Conservation (phyloP, 371 early-diverging fungal genomes). For the Rhizopus sp. region DNA sequence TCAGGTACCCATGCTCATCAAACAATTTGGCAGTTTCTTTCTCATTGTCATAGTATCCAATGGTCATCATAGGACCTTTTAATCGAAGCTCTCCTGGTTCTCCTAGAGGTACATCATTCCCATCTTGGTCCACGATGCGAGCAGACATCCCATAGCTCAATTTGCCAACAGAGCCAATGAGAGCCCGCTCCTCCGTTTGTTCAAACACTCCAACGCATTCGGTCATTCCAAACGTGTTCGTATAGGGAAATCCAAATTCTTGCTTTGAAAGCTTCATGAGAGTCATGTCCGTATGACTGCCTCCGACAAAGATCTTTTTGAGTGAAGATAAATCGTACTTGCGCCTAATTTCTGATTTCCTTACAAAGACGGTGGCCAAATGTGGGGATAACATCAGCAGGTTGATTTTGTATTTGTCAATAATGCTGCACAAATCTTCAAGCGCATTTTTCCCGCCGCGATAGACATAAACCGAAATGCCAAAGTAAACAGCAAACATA, state of each 20-base stretch:
- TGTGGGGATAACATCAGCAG: conserved; percentile 68
- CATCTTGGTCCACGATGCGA: conserved; percentile 3
- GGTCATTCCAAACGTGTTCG: conserved; percentile 68
- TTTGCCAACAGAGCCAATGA: background rate
- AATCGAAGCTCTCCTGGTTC: conserved; percentile 74
- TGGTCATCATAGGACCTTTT: conserved; percentile 85
- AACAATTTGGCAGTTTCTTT: conserved; percentile 74
- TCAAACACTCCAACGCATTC: conserved; percentile 42
- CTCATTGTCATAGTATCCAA: conserved; percentile 69
- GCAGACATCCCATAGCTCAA: background rate
- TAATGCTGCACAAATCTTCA: conserved; percentile 36
- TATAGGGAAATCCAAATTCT: conserved; percentile 45
- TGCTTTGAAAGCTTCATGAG: conserved; percentile 38
- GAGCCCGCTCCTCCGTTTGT: background rate
- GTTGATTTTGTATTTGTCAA: conserved; percentile 63
- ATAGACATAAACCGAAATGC: conserved; percentile 3
- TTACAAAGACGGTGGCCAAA: conserved; percentile 19
- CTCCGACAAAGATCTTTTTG: conserved; percentile 57
- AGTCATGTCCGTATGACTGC: conserved; percentile 68
- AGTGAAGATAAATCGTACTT: conserved; percentile 64
- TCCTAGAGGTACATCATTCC: conserved; percentile 29
- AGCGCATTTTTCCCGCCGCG: too few relatives aligned
- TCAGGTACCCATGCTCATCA: conserved; percentile 73
- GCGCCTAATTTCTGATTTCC: conserved; percentile 53
- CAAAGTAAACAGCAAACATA: background rate